These are phyloP conservation scores for Podaxis sp. DNA, from an alignment of 768 basidiomycete species.

Conservation along the genomic window DNA sequence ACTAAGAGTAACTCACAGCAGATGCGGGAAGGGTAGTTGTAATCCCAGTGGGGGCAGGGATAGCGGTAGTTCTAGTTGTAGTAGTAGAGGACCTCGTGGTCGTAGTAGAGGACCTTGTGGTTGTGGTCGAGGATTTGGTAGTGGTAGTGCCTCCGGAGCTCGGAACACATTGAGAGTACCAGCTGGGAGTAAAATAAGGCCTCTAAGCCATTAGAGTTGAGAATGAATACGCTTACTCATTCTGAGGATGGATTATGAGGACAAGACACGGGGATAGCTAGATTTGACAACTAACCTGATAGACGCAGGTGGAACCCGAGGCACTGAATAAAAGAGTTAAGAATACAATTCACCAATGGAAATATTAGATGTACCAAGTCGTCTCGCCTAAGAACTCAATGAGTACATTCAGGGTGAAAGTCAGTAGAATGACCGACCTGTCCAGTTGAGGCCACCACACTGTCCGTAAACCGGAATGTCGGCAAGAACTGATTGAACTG, in stretches of 20 bases:
- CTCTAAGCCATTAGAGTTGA: background rate
- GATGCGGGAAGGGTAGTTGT: slow-evolving; percentile 25
- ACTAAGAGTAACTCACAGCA: slow-evolving; percentile 18
- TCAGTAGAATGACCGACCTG: slow-evolving; percentile 16
- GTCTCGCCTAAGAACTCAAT: background rate
- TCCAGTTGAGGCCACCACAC: slow-evolving; percentile 23
- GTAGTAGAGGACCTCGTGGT: slow-evolving; percentile 14
- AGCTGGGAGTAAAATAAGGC: background rate
- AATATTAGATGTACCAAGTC: background rate
- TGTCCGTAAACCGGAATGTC: slow-evolving; percentile 24
- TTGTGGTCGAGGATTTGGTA: background rate
- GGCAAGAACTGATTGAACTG: slow-evolving; percentile 15
- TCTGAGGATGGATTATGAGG: background rate
- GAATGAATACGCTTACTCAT: background rate
- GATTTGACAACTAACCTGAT: background rate
- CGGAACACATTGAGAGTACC: slow-evolving; percentile 3
- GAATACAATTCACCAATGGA: background rate
- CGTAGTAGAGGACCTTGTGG: background rate
- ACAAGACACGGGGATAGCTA: no score
- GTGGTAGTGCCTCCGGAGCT: background rate
- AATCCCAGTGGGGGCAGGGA: slow-evolving; percentile 20
- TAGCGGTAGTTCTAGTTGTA: slow-evolving; percentile 17
- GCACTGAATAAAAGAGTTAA: background rate
- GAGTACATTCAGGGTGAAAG: background rate
- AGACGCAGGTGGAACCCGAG: background rate